phyloP scores from a whole-genome alignment of 2,329 filamentous ascomycete genomes.

The Aspergillus ochraceus region DNA sequence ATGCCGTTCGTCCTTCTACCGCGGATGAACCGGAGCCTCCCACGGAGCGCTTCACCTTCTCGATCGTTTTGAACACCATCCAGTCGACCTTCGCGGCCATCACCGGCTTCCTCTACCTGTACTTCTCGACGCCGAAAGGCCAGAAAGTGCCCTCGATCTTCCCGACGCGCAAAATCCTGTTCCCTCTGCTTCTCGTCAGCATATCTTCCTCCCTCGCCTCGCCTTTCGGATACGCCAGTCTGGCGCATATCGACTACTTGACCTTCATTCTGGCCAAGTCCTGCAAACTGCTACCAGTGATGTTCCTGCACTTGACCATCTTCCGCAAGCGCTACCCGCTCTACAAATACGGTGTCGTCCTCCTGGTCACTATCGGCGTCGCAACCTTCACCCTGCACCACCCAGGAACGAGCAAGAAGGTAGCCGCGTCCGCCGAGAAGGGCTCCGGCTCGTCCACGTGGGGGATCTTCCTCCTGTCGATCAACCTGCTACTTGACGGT shows the following conservation, averaged over 20 bases:
- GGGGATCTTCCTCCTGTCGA: conserved; percentile 76
- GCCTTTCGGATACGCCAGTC: conserved; percentile 91
- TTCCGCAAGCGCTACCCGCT: conserved; percentile 87
- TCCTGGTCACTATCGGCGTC: conserved; percentile 86
- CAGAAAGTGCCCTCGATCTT: conserved; percentile 61
- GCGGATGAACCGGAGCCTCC: conserved; percentile 37
- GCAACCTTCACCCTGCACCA: conserved; percentile 92
- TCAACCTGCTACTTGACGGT: conserved; percentile 94
- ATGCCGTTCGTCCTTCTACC: conserved; percentile 62
- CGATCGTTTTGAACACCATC: conserved; percentile 93
- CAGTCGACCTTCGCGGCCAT: conserved; percentile 86
- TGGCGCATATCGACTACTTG: conserved; percentile 95
- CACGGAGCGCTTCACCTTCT: conserved; percentile 80
- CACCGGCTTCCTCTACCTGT: conserved; percentile 79
- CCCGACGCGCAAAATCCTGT: conserved; percentile 71
- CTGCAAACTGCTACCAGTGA: conserved; percentile 98
- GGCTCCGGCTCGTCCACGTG: conserved; percentile 64
- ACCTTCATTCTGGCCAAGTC: conserved; percentile 96
- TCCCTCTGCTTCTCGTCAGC: conserved; percentile 79
- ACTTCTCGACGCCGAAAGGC: conserved; percentile 59
- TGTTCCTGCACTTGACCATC: conserved; percentile 91
- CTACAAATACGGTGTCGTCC: conserved; percentile 94
- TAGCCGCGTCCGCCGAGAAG: conserved; percentile 46
- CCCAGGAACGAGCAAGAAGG: conserved; percentile 61
- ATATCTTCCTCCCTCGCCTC: conserved; percentile 84